Evolutionary conservation across 768 basidiomycete genomes (phyloP).

Genomic region (Rubroboletus satanas): DNA sequence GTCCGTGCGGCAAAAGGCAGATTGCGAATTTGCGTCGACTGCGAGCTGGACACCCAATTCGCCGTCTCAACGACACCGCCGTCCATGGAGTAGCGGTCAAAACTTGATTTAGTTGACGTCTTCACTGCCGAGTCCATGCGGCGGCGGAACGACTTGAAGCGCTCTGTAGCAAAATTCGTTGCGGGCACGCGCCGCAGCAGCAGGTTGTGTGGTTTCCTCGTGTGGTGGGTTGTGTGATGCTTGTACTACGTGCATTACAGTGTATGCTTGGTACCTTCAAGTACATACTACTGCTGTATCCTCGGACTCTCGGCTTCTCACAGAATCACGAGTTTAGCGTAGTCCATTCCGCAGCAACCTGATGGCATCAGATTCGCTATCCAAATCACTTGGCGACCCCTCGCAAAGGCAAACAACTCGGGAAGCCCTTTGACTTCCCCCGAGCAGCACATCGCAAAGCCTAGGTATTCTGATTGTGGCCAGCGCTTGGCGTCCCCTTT

Average conservation of each 20-base stretch:
- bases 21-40: neutral
- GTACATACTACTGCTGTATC: neutral
- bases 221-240: no score
- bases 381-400: neutral
- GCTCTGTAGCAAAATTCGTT: neutral
- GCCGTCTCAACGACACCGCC: neutral
- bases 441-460: neutral
- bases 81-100: neutral
- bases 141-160: neutral
- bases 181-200: neutral
- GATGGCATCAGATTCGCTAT: neutral
- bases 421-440: neutral
- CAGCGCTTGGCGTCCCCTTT: neutral
- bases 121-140: neutral
- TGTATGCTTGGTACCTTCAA: neutral
- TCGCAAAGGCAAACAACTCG: neutral
- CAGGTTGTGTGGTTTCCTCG: constrained; percentile 3
- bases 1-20: constrained; percentile 6
- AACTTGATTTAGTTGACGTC: neutral
- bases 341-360: neutral
- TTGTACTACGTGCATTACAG: neutral
- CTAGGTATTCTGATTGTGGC: neutral
- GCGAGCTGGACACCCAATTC: neutral
- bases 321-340: neutral
- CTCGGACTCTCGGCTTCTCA: neutral